These are phyloP conservation scores for Ploettnerulaceae sp. DNA, from an alignment of 2,329 filamentous ascomycete species.

Conservation along the genomic window DNA sequence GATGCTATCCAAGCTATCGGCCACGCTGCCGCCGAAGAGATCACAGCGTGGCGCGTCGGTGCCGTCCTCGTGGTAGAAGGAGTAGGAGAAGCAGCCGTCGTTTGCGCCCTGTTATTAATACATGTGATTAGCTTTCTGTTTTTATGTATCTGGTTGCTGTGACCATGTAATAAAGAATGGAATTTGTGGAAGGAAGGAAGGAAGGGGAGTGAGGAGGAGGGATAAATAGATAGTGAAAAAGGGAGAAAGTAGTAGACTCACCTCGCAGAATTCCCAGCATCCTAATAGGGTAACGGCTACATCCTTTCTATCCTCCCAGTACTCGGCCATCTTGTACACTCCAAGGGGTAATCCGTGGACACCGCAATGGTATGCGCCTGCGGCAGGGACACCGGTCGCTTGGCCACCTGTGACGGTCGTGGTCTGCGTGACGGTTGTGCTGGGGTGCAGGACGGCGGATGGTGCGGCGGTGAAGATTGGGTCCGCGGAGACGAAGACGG, in stretches of 20 bases:
- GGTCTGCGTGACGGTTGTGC: conserved; percentile 29
- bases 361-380: conserved; percentile 36
- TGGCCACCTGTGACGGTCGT: conserved; percentile 32
- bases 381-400: conserved; percentile 33
- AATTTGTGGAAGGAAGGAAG: no score
- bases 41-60: conserved; percentile 23
- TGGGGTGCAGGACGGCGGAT: conserved; percentile 26
- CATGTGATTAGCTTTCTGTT: not conserved
- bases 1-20: conserved; percentile 22
- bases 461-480: conserved; percentile 31
- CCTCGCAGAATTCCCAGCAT: conserved; percentile 41
- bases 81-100: conserved; percentile 21
- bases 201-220: not conserved
- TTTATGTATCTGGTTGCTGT: not conserved
- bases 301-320: conserved; percentile 34
- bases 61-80: conserved; percentile 21
- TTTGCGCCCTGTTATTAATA: conserved; percentile 11
- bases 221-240: not conserved
- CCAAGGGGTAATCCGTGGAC: conserved; percentile 36
- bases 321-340: conserved; percentile 38
- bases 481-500: conserved; percentile 26
- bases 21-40: conserved; percentile 27
- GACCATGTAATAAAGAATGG: no score
- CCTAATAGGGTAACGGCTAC: conserved; percentile 38
- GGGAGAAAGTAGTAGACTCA: conserved; percentile 9